Evolutionary conservation across 176 grass and related monocot genomes (phyloP), one percentile per base, ranked within the genome.

Genomic region (Saccharum officinarum): DNA sequence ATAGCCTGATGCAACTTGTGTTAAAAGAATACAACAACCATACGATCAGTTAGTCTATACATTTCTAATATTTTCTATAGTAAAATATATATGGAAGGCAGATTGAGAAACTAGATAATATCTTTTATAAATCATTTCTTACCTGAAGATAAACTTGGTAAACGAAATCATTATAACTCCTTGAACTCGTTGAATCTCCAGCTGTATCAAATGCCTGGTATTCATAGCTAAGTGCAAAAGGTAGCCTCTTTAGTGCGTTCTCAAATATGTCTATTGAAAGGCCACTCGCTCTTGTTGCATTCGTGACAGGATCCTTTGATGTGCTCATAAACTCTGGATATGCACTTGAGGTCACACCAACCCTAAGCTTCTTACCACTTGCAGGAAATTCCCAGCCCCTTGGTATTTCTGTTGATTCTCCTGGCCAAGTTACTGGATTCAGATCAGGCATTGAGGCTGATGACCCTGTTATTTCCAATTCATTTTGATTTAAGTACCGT

Each of bases 331-430:
- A 92, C 10, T 86, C 33, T 9, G 57, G 17, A 73, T 25, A 71
- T 76, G 5, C 61, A 33, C 36, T 70, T 15, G 26, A 50, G 34
- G 1, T 70, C 8, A 92, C 90, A 42, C 87, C 90, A 38, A 95
- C 79, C 45, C 42, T 73, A 44, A 95, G 79, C n/a, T 82, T 86
- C 9, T 40, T 84, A n/a, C 65, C 75, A 14, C 1, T 55, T 17
- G 17, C 7, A 10, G 86, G 85, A 25, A 84, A 68, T 67, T 83
- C 59, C 81, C 84, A 90, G 13, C 93, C 93, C 70, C 79, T 95
- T 23, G 93, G 93, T 18, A 61, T 55, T 10, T 60, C 17, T 9
- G 15, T 55, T 61, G 90, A 55, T 38, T 82, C 90, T 9, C 93
- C 90, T 1, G 93, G 93, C 90, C 85, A 95, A 26, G 78, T 18